Base-by-base conservation (phyloP, 768 basidiomycete genomes). In the Russula ochroleuca region DNA sequence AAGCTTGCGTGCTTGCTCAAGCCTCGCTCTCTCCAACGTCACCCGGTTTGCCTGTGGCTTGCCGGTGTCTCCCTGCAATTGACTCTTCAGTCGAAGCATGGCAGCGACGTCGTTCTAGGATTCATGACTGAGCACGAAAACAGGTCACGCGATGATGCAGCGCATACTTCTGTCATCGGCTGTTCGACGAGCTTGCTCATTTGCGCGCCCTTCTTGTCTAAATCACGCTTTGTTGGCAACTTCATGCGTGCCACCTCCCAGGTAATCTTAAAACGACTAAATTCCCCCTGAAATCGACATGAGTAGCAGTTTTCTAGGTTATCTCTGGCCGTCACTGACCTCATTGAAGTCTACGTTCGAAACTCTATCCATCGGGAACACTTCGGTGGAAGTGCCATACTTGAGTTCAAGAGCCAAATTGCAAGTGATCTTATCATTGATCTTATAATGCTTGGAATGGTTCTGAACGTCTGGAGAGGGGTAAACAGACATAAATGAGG, bases 291-390 rank as follows among this genome's bases (percentile, higher is more conserved):
- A 52, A 35, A 50, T 28, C 14, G 21, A 51, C 17, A 17, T 59
- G 4, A 33, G 28, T 47, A 11, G n/a, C 31, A 14, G 19, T 7
- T 67, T 51, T 49, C 31, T 5, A 21, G 31, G 38, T 23, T 15
- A n/a, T 49, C 11, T 41, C 41, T 15, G 9, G 17, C 5, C 13
- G 17, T 41, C 11, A 79, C 85, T 56, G 53, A 94, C 95, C 65
- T 78, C 73, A 13, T 75, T 77, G 62, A 93, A 87, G 3, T 75
- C 61, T 1, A 81, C 75, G 71, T 98, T 96, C 8, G 93, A 96
- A 9, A 96, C 85, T 68, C 87, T 88, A 71, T 94, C 92, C 87
- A 99, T 94, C 4, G 74, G 73, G 69, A 88, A 94, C 0, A 74
- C 64, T 62, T 78, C 80, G 9, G 80, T 71, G 0, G 85, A 83